Percentiles rank a stretch among this genome's conserved stretches.
Conservation (phyloP, 495 filamentous ascomycete genomes). For the Aeminium ludgeri region DNA sequence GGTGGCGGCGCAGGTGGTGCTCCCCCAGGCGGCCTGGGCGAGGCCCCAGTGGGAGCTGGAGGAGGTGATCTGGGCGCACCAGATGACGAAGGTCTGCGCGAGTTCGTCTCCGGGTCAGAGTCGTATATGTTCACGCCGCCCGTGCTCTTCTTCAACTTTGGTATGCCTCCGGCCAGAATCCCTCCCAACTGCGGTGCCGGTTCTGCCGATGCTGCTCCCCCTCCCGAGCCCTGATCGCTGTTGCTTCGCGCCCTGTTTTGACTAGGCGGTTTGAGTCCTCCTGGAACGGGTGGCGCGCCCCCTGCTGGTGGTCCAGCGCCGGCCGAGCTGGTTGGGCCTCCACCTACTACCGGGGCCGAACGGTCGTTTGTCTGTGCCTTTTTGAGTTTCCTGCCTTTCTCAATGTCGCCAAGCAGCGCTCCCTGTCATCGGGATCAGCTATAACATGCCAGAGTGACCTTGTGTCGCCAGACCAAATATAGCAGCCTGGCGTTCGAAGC, state of each 20-base stretch:
- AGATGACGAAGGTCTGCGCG: slow-evolving; percentile 1
- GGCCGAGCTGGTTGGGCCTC: slow-evolving; percentile 35
- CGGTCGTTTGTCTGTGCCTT: slow-evolving; percentile 49
- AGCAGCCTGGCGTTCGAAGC: slow-evolving; percentile 11
- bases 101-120: slow-evolving; percentile 53
- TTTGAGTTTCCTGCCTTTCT: slow-evolving; percentile 45
- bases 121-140: slow-evolving; percentile 80
- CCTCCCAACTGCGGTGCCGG: slow-evolving; percentile 69
- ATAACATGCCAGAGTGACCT: slow-evolving; percentile 20
- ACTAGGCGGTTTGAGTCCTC: slow-evolving; percentile 52
- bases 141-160: slow-evolving; percentile 72
- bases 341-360: slow-evolving; percentile 57
- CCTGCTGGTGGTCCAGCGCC: slow-evolving; percentile 42
- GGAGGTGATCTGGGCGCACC: slow-evolving; percentile 16
- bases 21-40: slow-evolving; percentile 47
- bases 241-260: slow-evolving; percentile 58
- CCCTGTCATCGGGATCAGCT: slow-evolving; percentile 37
- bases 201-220: slow-evolving; percentile 25
- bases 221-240: slow-evolving; percentile 46
- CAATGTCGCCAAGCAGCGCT: slow-evolving; percentile 77
- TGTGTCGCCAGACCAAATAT: not conserved
- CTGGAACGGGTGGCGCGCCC: slow-evolving; percentile 71
- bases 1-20: slow-evolving; percentile 46
- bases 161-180: slow-evolving; percentile 86
- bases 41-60: slow-evolving; percentile 33